Conservation (phyloP, 1,139 yeast genomes). For the Debaryomyces subglobosus region DNA sequence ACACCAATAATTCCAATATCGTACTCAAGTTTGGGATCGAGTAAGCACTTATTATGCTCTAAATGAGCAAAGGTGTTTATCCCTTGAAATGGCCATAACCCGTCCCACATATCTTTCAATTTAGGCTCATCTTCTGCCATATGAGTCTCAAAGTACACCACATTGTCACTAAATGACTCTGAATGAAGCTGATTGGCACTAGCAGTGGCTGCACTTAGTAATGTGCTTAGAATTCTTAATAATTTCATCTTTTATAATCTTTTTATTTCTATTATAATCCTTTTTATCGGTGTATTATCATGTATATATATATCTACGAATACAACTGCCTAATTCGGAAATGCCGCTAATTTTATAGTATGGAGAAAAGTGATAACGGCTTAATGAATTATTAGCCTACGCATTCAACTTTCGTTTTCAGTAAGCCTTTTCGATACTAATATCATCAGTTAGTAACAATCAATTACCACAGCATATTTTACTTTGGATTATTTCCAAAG, state of each 20-base stretch:
- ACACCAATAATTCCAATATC: conserved; percentile 76
- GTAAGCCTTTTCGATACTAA: background rate
- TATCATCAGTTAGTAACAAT: background rate
- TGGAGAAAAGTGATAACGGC: background rate
- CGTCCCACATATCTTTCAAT: conserved; percentile 61
- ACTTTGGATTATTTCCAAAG: background rate
- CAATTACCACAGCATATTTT: background rate
- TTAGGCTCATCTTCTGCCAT: conserved; percentile 25
- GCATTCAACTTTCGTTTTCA: background rate
- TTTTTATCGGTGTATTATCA: background rate
- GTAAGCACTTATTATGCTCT: conserved; percentile 58
- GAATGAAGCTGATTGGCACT: conserved; percentile 10
- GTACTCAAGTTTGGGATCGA: conserved; percentile 47
- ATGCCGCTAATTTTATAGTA: conserved; percentile 3
- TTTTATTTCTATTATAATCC: too few species aligned
- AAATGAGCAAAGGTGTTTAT: conserved; percentile 76
- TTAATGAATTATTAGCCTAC: background rate
- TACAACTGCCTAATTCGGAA: conserved; percentile 2
- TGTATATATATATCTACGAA: background rate
- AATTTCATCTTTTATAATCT: conserved; percentile 3
- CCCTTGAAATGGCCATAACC: conserved; percentile 70
- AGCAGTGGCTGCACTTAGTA: background rate
- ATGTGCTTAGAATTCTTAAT: background rate
- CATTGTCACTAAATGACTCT: conserved; percentile 9
- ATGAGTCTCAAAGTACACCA: conserved; percentile 1